Evolutionary conservation across 2,329 filamentous ascomycete species (phyloP).

Genomic region (Neurospora crassa): DNA sequence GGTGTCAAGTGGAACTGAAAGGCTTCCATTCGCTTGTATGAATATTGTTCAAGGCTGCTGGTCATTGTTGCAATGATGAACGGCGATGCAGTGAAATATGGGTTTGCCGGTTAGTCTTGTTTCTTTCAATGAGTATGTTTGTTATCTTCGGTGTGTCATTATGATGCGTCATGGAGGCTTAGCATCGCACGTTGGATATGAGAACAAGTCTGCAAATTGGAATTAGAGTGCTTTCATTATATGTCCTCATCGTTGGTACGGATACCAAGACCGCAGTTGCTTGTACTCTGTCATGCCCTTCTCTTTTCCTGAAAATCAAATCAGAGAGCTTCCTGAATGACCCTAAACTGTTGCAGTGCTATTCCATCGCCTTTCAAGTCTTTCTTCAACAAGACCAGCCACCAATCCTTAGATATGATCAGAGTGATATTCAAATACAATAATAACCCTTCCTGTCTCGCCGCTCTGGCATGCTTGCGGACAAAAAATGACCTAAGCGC

Average conservation of each 20-base stretch:
- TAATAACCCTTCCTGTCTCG: neutral
- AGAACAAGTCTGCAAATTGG: neutral
- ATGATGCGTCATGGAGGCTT: neutral
- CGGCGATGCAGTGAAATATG: neutral
- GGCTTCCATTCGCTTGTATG: neutral
- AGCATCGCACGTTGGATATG: neutral
- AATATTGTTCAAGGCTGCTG: neutral
- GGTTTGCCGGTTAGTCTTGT: neutral
- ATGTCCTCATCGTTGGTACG: neutral
- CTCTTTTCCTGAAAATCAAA: neutral
- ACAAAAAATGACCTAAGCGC: neutral
- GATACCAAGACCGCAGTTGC: neutral
- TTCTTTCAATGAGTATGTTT: neutral
- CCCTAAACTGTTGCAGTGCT: neutral
- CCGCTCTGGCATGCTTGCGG: neutral
- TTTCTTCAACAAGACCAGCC: neutral
- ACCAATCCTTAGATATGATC: neutral
- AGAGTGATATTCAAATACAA: neutral
- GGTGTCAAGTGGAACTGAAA: slow-evolving; percentile 48
- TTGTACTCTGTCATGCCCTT: neutral
- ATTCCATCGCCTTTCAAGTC: neutral
- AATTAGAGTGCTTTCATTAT: neutral
- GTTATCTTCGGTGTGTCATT: neutral
- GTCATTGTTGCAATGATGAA: neutral
- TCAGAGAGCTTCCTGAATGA: neutral